These are phyloP conservation scores for Xerocomus minutiporus DNA, from an alignment of 1,284 basidiomycete species.

Conservation along the genomic window DNA sequence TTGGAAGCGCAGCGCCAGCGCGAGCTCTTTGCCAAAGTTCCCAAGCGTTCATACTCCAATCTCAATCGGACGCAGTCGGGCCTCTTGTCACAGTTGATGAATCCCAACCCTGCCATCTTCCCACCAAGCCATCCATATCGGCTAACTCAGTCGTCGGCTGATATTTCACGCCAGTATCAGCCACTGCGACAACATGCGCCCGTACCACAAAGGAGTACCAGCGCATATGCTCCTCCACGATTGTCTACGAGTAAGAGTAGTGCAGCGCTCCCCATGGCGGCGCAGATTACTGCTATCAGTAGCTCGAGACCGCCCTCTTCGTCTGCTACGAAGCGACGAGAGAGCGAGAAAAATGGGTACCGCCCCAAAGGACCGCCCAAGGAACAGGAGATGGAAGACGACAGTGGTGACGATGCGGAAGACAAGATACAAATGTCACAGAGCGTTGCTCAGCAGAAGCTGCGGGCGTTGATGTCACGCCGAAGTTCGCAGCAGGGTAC, in stretches of 20 bases:
- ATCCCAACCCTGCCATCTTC: conserved; percentile 60
- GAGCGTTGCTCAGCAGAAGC: conserved; percentile 59
- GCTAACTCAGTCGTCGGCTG: conserved; percentile 46
- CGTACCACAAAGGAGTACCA: conserved; percentile 30
- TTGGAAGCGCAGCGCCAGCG: conserved; percentile 64
- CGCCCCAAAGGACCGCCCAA: conserved; percentile 61
- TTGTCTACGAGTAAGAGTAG: conserved; percentile 60
- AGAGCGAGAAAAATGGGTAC: conserved; percentile 39
- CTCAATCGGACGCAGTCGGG: conserved; percentile 54
- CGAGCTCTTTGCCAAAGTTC: conserved; percentile 75
- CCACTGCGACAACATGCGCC: conserved; percentile 9
- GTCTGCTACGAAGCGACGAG: conserved; percentile 14
- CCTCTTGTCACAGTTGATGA: conserved; percentile 61
- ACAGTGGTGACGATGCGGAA: conserved; percentile 51
- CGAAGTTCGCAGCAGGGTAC: conserved; percentile 29
- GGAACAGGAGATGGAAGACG: conserved; percentile 67
- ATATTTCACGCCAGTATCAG: conserved; percentile 36
- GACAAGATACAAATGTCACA: conserved; percentile 52
- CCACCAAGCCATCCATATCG: conserved; percentile 58
- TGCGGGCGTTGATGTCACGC: conserved; percentile 49
- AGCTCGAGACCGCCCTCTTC: conserved; percentile 24
- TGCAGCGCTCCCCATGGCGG: conserved; percentile 59
- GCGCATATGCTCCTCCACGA: conserved; percentile 27
- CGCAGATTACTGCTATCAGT: conserved; percentile 48
- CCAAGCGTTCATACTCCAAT: conserved; percentile 60